Conservation (phyloP, 805 yeast genomes). For the Metschnikowia lochheadii region DNA sequence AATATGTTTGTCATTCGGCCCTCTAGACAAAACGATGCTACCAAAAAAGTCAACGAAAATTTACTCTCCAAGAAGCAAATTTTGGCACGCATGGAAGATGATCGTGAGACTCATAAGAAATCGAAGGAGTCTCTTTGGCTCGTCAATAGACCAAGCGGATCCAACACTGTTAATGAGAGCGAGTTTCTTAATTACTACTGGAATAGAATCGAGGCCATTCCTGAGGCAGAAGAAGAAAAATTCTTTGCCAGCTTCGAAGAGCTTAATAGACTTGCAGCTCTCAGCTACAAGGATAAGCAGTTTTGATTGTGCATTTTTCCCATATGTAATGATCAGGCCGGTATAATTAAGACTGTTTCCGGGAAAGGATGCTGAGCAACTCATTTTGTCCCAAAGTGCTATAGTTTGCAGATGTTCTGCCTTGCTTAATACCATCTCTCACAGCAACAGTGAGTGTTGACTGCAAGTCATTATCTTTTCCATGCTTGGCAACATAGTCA, state of each 20-base stretch:
- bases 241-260: constrained; percentile 48
- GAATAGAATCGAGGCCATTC: constrained; percentile 42
- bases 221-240: constrained; percentile 41
- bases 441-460: constrained; percentile 57
- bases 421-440: constrained; percentile 38
- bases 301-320: constrained; percentile 16
- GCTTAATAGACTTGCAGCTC: constrained; percentile 49
- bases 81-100: constrained; percentile 81
- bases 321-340: not conserved
- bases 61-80: constrained; percentile 48
- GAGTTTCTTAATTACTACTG: constrained; percentile 45
- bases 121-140: constrained; percentile 81
- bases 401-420: constrained; percentile 56
- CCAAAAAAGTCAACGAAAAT: constrained; percentile 19
- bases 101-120: constrained; percentile 84
- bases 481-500: constrained; percentile 47
- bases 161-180: constrained; percentile 33
- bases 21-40: constrained; percentile 23
- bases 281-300: constrained; percentile 48
- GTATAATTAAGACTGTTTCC: not conserved
- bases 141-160: constrained; percentile 44
- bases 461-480: constrained; percentile 33
- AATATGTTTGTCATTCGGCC: constrained; percentile 20
- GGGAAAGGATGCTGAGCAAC: constrained; percentile 48
- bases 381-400: constrained; percentile 70